Evolutionary conservation across 352 stramenopile species (phyloP), one percentile per base, ranked within the genome.

Genomic region (Saprolegnia diclina): DNA sequence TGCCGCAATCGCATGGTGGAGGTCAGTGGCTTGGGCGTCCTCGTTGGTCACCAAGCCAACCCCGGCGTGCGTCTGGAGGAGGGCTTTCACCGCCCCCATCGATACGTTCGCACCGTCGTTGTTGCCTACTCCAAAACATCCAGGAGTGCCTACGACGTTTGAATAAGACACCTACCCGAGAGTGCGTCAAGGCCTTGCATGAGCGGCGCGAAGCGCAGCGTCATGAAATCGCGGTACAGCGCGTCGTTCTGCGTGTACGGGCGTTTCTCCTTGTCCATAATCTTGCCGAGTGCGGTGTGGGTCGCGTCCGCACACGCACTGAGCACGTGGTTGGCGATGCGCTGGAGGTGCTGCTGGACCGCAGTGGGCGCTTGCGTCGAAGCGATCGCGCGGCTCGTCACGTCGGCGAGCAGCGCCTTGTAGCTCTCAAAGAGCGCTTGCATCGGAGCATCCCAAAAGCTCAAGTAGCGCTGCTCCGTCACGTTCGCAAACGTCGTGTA

Each of bases 401-500:
- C 19, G 4, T 42, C 26, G 22, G 5, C 19, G 19, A 61, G 6
- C 6, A 61, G 11, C 22, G 22, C 11, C 19, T 61, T 14, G 53
- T 42, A 61, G 21, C 9, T n/a, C 9, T 61, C 53, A 42, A 61
- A 42, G 5, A 61, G 26, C 9, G 24, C 4, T n/a, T 40, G 22
- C 53, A 61, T 61, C 22, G 53, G 53, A 1, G 21, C 14, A 19
- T 24, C 19, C 53, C 53, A 61, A 4, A 10, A 6, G 53, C 22
- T 61, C 26, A 61, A 19, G 53, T 61, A 61, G 21, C 22, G 21
- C 11, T 80, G 69, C 9, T 73, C 73, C 26, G 80, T 75, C 7
- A 85, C 71, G 66, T 77, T 77, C 68, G 74, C 78, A 50, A 85
- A 83, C 0, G 79, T 72, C 19, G 75, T 69, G 22, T 82, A 82